Percentiles rank a stretch among this genome's conserved stretches.
These are phyloP conservation scores for Vachellia pachyceras DNA, from an alignment of 306 rosid species.

Conservation along the genomic window DNA sequence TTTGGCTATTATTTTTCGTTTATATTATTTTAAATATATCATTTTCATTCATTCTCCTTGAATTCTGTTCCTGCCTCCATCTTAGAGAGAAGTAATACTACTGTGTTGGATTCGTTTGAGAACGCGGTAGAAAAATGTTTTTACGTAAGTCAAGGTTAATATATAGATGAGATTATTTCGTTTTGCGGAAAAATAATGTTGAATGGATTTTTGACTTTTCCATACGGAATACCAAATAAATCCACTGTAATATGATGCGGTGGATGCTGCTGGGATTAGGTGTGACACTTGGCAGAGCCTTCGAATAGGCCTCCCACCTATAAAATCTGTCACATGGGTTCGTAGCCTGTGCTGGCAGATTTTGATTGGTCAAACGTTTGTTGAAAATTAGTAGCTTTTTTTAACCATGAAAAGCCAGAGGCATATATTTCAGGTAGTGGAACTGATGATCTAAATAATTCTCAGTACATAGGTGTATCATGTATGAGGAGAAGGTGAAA, in stretches of 20 bases:
- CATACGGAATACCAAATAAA: too few relatives aligned
- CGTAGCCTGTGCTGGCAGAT: conserved; percentile 22
- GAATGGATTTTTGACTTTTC: too few relatives aligned
- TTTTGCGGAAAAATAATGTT: too few relatives aligned
- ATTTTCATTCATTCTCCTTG: not conserved
- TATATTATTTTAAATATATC: not conserved
- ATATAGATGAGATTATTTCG: too few relatives aligned
- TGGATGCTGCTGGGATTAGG: conserved; percentile 42
- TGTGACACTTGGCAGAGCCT: conserved; percentile 29
- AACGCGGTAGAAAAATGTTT: too few relatives aligned
- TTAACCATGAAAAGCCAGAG: not conserved
- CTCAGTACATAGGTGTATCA: conserved; percentile 3
- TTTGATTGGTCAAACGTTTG: conserved; percentile 16
- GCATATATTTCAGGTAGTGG: conserved; percentile 24
- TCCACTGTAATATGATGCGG: conserved; percentile 36
- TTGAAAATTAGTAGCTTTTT: not conserved
- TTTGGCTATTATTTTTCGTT: not conserved
- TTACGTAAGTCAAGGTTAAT: too few relatives aligned
- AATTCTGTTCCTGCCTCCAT: not conserved
- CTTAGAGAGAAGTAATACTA: conserved; percentile 11
- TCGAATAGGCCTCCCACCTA: conserved; percentile 13
- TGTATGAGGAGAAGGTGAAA: conserved; percentile 36
- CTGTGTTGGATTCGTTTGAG: too few relatives aligned
- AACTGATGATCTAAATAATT: conserved; percentile 30
- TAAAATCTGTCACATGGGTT: conserved; percentile 24